Percentiles rank a stretch among this genome's conserved stretches.
phyloP scores from a whole-genome alignment of 2,329 filamentous ascomycete genomes.

The Arthrobotrys conoides region DNA sequence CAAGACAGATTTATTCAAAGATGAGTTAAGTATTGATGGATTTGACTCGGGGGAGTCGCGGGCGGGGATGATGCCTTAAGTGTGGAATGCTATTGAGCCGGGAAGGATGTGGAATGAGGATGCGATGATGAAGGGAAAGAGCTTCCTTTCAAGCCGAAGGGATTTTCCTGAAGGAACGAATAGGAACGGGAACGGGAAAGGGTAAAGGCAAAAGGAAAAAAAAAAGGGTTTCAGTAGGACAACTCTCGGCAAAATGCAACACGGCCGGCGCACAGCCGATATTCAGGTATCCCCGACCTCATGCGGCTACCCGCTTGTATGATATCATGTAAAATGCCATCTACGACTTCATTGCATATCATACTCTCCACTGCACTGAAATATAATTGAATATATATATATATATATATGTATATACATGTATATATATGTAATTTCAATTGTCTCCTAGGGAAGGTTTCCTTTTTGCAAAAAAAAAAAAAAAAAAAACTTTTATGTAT shows the following conservation, averaged over 20 bases:
- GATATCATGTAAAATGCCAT: background rate
- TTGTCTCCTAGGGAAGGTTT: background rate
- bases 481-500: background rate
- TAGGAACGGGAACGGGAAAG: background rate
- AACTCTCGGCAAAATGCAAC: constrained; percentile 53
- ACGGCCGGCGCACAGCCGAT: constrained; percentile 33
- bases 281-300: background rate
- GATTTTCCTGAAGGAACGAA: constrained; percentile 21
- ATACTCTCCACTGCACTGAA: background rate
- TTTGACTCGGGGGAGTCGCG: constrained; percentile 3
- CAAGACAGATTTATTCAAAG: background rate
- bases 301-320: constrained; percentile 13
- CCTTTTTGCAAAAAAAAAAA: background rate
- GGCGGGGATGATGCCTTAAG: constrained; percentile 1
- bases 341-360: background rate
- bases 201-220: too few relatives aligned
- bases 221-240: constrained; percentile 45
- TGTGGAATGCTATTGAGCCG: background rate
- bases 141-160: constrained; percentile 29
- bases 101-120: constrained; percentile 23
- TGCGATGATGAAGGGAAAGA: constrained; percentile 23
- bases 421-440: too few relatives aligned
- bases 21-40: background rate
- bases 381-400: too few relatives aligned
- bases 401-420: too few relatives aligned